Evolutionary conservation across 805 yeast species (phyloP).

Genomic region (Priceomyces medius): DNA sequence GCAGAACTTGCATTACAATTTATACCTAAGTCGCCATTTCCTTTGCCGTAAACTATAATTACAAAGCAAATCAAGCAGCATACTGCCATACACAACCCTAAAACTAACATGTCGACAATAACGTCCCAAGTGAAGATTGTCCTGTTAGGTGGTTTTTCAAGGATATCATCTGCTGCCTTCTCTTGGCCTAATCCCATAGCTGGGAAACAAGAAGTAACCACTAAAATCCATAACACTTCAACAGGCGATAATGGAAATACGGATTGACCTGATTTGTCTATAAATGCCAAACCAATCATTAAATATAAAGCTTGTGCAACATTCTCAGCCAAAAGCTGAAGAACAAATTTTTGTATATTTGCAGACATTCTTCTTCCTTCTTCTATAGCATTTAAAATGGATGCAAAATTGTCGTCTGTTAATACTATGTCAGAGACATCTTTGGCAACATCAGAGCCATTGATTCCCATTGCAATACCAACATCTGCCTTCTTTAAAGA

Average conservation of each 20-base stretch:
- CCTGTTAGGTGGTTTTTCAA: slow-evolving; percentile 37
- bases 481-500: slow-evolving; percentile 74
- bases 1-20: slow-evolving; percentile 31
- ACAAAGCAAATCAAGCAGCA: slow-evolving; percentile 38
- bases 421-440: slow-evolving; percentile 77
- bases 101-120: slow-evolving; percentile 40
- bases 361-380: slow-evolving; percentile 80
- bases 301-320: slow-evolving; percentile 68
- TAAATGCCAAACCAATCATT: slow-evolving; percentile 42
- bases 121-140: slow-evolving; percentile 41
- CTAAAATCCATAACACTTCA: slow-evolving; percentile 77
- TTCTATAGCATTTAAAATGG: slow-evolving; percentile 73
- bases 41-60: slow-evolving; percentile 36
- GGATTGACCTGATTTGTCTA: slow-evolving; percentile 31
- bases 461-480: slow-evolving; percentile 78
- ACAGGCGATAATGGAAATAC: slow-evolving; percentile 55
- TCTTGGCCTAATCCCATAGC: slow-evolving; percentile 76
- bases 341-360: slow-evolving; percentile 74
- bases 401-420: slow-evolving; percentile 71
- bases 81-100: slow-evolving; percentile 43
- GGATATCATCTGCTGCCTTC: slow-evolving; percentile 37
- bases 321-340: slow-evolving; percentile 70
- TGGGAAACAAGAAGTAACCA: slow-evolving; percentile 77
- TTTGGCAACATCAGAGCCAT: slow-evolving; percentile 84
- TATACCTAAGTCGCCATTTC: slow-evolving; percentile 38